Evolutionary conservation across 768 basidiomycete species (phyloP), one percentile per base, ranked within the genome.

Genomic region (Daedalea quercina): DNA sequence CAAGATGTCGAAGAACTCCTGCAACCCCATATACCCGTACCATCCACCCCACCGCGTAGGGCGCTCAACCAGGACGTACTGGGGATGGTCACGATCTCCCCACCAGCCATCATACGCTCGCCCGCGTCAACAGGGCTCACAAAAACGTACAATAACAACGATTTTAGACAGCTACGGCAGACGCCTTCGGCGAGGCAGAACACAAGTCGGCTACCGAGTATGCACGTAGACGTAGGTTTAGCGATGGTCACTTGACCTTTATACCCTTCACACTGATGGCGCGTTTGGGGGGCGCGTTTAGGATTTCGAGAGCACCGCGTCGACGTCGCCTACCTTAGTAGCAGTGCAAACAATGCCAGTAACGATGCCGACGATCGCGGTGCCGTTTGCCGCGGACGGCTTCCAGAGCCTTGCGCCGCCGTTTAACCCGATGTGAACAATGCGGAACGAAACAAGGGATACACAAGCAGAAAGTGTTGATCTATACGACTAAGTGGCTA

Each of bases 141-240:
- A 11, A 93, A 91, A 70, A 90, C 78, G 55, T 93, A 93, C 58
- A 66, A 65, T 20, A 85, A 79, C 63, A 90, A 93, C 59, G 90
- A 92, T 65, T 93, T 93, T 60, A 76, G 90, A 50, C 79, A 87
- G 63, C 71, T 90, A 57, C 73, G 90, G 46, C 82, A 84, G 65
- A 70, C 73, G 40, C 77, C 87, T 28, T 77, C 80, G 9, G 79
- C 84, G 57, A 79, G 87, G 60, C 79, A 89, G 65, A 93, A 92
- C 62, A 92, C 89, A 51, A 92, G 90, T 68, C 75, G 90, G 61
- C 73, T 92, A 43, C 90, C 90, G 9, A 92, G 90, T 67, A 84
- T 82, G 73, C 90, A 93, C 68, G 90, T 84, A 50, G 81, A 84
- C 64, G 81, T 84, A 69, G 66, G 81, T 76, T 57, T 63, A 60